phyloP scores from a whole-genome alignment of 768 basidiomycete genomes.

The Rhodosporidiobolus sp. region DNA sequence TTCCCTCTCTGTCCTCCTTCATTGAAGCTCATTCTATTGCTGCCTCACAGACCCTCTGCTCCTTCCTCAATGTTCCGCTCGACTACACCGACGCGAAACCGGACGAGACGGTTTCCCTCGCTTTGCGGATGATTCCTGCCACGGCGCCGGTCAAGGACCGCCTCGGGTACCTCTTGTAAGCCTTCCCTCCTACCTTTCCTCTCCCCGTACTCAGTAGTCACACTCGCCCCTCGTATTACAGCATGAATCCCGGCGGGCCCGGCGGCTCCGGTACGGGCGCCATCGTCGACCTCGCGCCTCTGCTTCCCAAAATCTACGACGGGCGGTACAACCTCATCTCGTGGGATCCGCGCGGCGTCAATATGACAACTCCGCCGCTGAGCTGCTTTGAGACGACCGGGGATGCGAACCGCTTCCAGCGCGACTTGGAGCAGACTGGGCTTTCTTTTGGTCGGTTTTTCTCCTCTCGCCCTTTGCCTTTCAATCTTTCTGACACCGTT shows the following conservation, averaged over 20 bases:
- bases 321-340: slow-evolving; percentile 40
- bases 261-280: slow-evolving; percentile 35
- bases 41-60: slow-evolving; percentile 21
- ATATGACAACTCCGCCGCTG: slow-evolving; percentile 33
- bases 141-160: slow-evolving; percentile 23
- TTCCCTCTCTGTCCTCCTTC: too few species aligned
- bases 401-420: slow-evolving; percentile 26
- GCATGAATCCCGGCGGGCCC: slow-evolving; percentile 39
- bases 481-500: not conserved
- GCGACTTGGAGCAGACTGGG: slow-evolving; percentile 26
- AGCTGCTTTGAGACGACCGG: slow-evolving; percentile 33
- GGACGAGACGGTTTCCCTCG: slow-evolving; percentile 35
- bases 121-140: slow-evolving; percentile 34
- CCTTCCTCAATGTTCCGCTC: slow-evolving; percentile 34
- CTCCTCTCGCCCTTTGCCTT: too few species aligned
- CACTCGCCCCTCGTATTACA: not conserved
- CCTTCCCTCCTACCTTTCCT: not conserved
- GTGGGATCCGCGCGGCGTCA: slow-evolving; percentile 43
- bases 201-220: too few species aligned
- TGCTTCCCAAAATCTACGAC: not conserved
- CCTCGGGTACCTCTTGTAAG: slow-evolving; percentile 30
- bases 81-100: slow-evolving; percentile 29
- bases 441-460: slow-evolving; percentile 8
- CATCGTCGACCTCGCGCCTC: not conserved
- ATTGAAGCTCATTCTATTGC: too few species aligned